Evolutionary conservation across 1,284 basidiomycete genomes (phyloP).

Genomic region (Meira miltonrushii): DNA sequence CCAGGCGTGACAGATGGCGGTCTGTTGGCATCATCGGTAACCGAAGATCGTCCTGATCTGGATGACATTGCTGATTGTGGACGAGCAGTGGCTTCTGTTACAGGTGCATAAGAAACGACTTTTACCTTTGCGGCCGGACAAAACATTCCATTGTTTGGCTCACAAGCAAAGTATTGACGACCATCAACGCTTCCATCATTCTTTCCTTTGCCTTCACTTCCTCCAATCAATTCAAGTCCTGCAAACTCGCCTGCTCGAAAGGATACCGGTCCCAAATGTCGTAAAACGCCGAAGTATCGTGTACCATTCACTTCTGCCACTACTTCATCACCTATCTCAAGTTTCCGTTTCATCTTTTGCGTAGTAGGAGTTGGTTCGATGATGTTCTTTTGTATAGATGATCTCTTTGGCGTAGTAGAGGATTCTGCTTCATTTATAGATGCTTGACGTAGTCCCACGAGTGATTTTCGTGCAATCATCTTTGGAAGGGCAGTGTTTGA

Average conservation of each 20-base stretch:
- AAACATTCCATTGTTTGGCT: constrained; percentile 83
- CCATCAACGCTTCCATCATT: constrained; percentile 85
- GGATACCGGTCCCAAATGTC: constrained; percentile 43
- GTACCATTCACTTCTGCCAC: constrained; percentile 6
- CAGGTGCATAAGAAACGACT: constrained; percentile 24
- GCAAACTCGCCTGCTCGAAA: constrained; percentile 42
- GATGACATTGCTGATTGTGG: constrained; percentile 44
- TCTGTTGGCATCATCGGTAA: constrained; percentile 1
- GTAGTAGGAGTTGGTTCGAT: too few species aligned
- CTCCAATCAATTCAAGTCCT: constrained; percentile 46
- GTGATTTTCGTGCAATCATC: background rate
- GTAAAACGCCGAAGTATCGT: constrained; percentile 33
- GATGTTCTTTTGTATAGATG: background rate
- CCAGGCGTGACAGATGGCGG: constrained; percentile 20
- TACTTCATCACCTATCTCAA: constrained; percentile 12
- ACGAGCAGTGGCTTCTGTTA: constrained; percentile 41
- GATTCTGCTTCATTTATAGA: background rate
- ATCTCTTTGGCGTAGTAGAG: background rate
- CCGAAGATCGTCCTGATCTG: constrained; percentile 27
- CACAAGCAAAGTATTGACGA: constrained; percentile 83
- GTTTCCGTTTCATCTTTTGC: background rate
- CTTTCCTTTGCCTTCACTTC: constrained; percentile 73
- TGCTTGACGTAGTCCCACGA: background rate
- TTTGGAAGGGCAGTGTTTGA: too few species aligned
- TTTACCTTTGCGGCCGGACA: constrained; percentile 71